phyloP scores from a whole-genome alignment of 306 rosid genomes.

The Corylus avellana region DNA sequence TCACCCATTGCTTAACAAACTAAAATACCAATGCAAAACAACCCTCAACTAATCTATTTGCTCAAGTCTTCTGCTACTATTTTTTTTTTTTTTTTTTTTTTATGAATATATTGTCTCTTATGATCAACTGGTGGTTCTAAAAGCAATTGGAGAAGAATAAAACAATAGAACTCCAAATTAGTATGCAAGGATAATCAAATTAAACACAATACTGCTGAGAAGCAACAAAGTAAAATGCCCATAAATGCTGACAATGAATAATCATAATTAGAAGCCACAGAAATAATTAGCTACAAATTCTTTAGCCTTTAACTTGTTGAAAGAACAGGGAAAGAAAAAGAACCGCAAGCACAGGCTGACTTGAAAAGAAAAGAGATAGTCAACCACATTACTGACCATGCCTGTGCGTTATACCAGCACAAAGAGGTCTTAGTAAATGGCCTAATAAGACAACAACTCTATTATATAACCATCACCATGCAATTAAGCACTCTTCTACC shows the following conservation, averaged over 20 bases:
- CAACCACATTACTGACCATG: background rate
- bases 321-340: background rate
- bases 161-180: background rate
- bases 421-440: background rate
- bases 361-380: background rate
- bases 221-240: background rate
- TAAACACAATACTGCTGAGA: background rate
- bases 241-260: background rate
- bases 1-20: background rate
- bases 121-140: background rate
- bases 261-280: background rate
- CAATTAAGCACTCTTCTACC: background rate
- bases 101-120: background rate
- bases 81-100: no score
- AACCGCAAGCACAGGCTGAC: background rate
- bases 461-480: background rate
- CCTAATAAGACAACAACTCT: background rate
- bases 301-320: background rate
- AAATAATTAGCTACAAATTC: background rate
- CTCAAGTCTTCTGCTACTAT: background rate
- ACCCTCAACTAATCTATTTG: background rate
- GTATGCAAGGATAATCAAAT: background rate
- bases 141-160: background rate
- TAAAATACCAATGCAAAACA: background rate
- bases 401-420: background rate